Evolutionary conservation across 2,329 filamentous ascomycete species (phyloP), one percentile per base, ranked within the genome.

Genomic region (Hypoxylon sp.): DNA sequence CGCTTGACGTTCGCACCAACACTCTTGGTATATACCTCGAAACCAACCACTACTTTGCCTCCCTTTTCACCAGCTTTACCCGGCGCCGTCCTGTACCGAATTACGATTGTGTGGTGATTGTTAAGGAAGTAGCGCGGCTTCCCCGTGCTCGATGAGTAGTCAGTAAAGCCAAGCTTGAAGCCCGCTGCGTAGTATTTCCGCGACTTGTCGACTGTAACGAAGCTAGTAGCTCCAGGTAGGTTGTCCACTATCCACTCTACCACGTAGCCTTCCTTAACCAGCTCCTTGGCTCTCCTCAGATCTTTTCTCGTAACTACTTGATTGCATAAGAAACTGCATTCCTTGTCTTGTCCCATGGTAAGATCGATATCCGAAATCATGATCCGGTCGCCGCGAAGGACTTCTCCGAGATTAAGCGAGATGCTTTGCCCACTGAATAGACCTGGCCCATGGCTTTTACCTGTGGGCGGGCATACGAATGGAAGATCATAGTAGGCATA

Each of bases 211-310:
- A 93, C 91, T 0, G 92, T 95, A 29, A 96, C 91, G 76, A 97
- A 97, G 78, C 91, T 94, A 8, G 94, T 97, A 37, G 94, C 94
- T 5, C 94, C 94, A 1, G 94, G 94, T 9, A 97, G 85, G 75
- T 97, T 97, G 80, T 97, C 94, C 71, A 96, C 92, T 73, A 97
- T 97, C 94, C 94, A 97, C 80, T 97, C 94, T 1, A 91, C 90
- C n/a, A 96, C 90, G 78, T 96, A 97, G 37, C 92, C 92, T 59
- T 94, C 88, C 67, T 87, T 87, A 42, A 97, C 90, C 75, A 97
- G 82, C 69, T 94, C 85, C 73, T 87, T 88, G 3, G 92, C 91
- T 77, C 89, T 87, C 73, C 87, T 85, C 64, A 97, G 80, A 51
- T 90, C 91, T 50, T 84, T 84, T 42, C 88, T 85, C 69, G 87